A percentile compares a stretch with the other conserved stretches of the same genome.
Conservation (phyloP, 768 basidiomycete species). For the Pisolithus tinctorius region DNA sequence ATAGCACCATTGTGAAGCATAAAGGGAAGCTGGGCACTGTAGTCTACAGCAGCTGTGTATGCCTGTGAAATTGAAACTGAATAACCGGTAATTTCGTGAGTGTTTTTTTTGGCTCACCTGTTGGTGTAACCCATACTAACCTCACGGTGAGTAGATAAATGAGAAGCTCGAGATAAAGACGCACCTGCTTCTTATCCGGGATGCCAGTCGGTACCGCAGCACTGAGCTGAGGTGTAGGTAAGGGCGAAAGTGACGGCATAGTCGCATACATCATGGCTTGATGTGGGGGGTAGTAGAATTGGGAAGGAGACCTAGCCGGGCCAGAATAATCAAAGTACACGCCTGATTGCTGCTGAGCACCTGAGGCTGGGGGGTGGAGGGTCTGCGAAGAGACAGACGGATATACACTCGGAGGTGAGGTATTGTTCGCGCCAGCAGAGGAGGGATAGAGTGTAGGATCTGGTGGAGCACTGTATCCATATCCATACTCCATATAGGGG, state of each 20-base stretch:
- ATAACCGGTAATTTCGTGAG: neutral
- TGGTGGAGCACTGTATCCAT: conserved; percentile 44
- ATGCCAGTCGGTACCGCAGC: conserved; percentile 34
- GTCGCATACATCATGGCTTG: conserved; percentile 56
- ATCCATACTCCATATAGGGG: conserved; percentile 48
- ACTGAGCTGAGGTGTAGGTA: conserved; percentile 43
- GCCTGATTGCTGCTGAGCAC: conserved; percentile 44
- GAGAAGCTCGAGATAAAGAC: conserved; percentile 9
- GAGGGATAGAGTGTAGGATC: conserved; percentile 48
- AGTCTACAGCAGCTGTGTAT: conserved; percentile 43
- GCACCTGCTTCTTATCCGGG: conserved; percentile 58
- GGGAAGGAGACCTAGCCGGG: conserved; percentile 43
- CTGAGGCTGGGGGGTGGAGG: conserved; percentile 35
- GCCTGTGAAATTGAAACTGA: conserved; percentile 19
- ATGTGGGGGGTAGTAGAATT: conserved; percentile 53
- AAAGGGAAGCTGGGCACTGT: conserved; percentile 39
- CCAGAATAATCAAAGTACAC: conserved; percentile 56
- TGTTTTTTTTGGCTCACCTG: conserved; percentile 30
- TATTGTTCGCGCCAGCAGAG: conserved; percentile 38
- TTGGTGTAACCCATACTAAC: conserved; percentile 40
- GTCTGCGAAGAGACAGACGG: conserved; percentile 36
- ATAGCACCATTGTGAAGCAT: conserved; percentile 38
- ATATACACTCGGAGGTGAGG: conserved; percentile 43
- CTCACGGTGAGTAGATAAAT: conserved; percentile 7
- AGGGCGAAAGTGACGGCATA: conserved; percentile 45